Percentiles rank a stretch among this genome's conserved stretches.
Conservation (phyloP, 2,329 filamentous ascomycete genomes). For the Epichloe festucae region DNA sequence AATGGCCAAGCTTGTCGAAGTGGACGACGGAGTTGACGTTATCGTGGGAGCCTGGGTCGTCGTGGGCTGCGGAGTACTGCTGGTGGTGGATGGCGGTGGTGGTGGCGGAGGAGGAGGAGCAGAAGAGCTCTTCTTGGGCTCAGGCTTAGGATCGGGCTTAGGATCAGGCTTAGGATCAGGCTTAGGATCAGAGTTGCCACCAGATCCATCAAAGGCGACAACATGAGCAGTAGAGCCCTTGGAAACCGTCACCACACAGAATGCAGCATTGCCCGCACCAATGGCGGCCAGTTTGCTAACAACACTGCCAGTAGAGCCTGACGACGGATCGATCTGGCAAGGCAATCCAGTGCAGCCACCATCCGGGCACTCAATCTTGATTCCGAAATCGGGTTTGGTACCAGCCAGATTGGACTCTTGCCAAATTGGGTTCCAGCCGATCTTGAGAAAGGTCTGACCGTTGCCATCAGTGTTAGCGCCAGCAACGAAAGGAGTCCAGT, state of each 20-base stretch:
- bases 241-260: slow-evolving; percentile 66
- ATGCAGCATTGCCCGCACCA: slow-evolving; percentile 55
- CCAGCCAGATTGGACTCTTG: slow-evolving; percentile 40
- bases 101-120: slow-evolving; percentile 1
- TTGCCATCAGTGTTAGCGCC: slow-evolving; percentile 55
- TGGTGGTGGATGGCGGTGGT: not conserved
- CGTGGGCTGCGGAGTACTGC: not conserved
- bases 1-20: not conserved
- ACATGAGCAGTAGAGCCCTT: slow-evolving; percentile 54
- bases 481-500: slow-evolving; percentile 67
- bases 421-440: slow-evolving; percentile 69
- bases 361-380: slow-evolving; percentile 56
- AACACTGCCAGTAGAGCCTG: slow-evolving; percentile 41
- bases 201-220: slow-evolving; percentile 43
- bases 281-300: slow-evolving; percentile 37
- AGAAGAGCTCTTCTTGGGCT: slow-evolving; percentile 1
- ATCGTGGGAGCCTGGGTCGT: slow-evolving; percentile 4
- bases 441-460: slow-evolving; percentile 60
- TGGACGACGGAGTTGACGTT: slow-evolving; percentile 1
- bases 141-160: no score
- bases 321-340: slow-evolving; percentile 54
- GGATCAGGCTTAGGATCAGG: slow-evolving; percentile 9
- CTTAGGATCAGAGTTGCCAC: slow-evolving; percentile 15
- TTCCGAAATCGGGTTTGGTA: slow-evolving; percentile 49
- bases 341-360: slow-evolving; percentile 60